Evolutionary conservation across 179 eudicot species (phyloP).

Genomic region (Silene coronaria): DNA sequence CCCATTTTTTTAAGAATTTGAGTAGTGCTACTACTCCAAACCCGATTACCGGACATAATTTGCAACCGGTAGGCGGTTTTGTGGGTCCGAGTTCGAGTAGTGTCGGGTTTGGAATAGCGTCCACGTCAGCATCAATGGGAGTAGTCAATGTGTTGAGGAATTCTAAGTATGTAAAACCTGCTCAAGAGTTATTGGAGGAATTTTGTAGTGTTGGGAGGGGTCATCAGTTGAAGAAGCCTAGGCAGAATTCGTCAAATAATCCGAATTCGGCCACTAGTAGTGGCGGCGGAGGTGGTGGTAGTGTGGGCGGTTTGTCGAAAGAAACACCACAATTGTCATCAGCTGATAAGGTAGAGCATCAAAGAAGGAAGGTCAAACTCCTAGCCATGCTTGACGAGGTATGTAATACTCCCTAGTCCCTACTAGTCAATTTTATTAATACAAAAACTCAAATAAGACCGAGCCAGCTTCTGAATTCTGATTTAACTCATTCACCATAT

Average conservation of each 20-base stretch:
- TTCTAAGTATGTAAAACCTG: constrained; percentile 70
- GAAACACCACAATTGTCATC: constrained; percentile 68
- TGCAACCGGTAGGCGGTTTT: constrained; percentile 14
- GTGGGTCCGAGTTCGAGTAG: constrained; percentile 20
- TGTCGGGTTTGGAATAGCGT: constrained; percentile 39
- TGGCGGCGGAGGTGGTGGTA: constrained; percentile 36
- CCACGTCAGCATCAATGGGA: constrained; percentile 41
- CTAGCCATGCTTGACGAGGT: constrained; percentile 94
- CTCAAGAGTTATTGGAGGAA: constrained; percentile 82
- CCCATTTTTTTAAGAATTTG: constrained; percentile 39
- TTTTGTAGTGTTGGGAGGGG: constrained; percentile 91
- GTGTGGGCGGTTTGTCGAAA: constrained; percentile 41
- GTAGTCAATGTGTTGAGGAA: constrained; percentile 60
- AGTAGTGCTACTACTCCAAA: constrained; percentile 4
- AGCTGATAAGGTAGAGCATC: constrained; percentile 83
- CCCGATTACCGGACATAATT: constrained; percentile 11
- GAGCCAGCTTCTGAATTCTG: no score
- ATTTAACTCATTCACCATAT: no score
- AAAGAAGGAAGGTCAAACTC: constrained; percentile 94
- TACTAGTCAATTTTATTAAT: constrained; percentile 14
- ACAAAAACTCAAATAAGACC: no score
- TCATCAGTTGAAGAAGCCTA: constrained; percentile 54
- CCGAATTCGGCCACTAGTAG: constrained; percentile 30
- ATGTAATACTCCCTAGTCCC: constrained; percentile 26
- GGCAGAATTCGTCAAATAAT: constrained; percentile 35